phyloP scores from a whole-genome alignment of 2,329 filamentous ascomycete genomes.

The Aspergillus candidus region DNA sequence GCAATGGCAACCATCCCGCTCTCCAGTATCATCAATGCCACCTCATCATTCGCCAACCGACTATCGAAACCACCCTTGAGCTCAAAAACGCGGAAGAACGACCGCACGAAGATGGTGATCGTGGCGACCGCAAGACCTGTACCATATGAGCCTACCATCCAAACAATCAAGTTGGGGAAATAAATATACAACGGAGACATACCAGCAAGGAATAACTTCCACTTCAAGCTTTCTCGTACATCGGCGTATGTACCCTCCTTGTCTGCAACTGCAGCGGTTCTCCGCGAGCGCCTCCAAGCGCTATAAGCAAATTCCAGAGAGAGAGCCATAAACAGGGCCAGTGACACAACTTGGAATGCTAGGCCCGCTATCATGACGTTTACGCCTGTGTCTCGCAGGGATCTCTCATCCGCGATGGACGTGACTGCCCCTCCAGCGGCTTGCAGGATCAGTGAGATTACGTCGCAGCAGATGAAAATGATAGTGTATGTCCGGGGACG shows the following conservation, averaged over 20 bases:
- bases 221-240: background rate
- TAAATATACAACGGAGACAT: background rate
- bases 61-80: conserved; percentile 44
- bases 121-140: conserved; percentile 26
- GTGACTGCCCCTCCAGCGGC: conserved; percentile 41
- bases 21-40: conserved; percentile 48
- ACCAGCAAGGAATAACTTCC: conserved; percentile 21
- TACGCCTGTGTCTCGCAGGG: conserved; percentile 37
- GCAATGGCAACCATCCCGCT: conserved; percentile 48
- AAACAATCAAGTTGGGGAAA: background rate
- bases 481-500: conserved; percentile 26
- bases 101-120: conserved; percentile 45
- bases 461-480: conserved; percentile 57
- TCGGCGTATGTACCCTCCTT: no score
- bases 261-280: no score
- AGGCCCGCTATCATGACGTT: conserved; percentile 62
- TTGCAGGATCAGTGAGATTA: conserved; percentile 56
- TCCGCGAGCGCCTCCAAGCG: no score
- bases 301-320: conserved; percentile 44
- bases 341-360: conserved; percentile 53
- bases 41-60: conserved; percentile 44
- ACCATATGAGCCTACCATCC: background rate
- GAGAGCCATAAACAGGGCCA: conserved; percentile 49
- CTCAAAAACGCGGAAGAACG: conserved; percentile 46
- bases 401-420: background rate